Evolutionary conservation across 352 stramenopile species (phyloP), one percentile per base, ranked within the genome.

Genomic region (Phytophthora nicotianae): DNA sequence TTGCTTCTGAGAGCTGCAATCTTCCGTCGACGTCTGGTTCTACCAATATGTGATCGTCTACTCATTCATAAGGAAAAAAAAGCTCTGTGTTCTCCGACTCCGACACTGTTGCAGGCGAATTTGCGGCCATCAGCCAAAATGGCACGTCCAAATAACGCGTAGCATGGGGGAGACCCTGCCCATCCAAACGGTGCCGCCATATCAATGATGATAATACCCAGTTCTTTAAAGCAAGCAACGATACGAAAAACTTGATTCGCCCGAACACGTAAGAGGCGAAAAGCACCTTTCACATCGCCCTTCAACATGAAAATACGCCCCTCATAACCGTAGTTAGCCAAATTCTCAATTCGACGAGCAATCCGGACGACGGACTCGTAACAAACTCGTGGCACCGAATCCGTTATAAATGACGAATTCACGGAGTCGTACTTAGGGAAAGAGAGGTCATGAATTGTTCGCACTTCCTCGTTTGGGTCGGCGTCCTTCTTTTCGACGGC

Each of bases 21-120:
- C 58, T 24, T 3, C 65, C 9, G 4, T 23, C 16, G 8, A 42
- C 4, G 10, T 68, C 46, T 1, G 45, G 10, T 21, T 75, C 62
- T 4, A 80, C 56, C 0, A 76, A 16, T 9, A 72, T 54, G 11
- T 80, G 71, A 20, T 74, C 71, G 26, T 79, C 63, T 0, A 76
- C 62, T 63, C 67, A 79, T 38, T 74, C 63, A 27, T 65, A 79
- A 0, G 46, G 42, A 10, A 66, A 79, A 19, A 72, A 74, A n/a
- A 51, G 40, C 24, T 29, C 24, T 29, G 4, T 29, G 24, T 29
- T 7, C 24, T 29, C 4, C 7, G 24, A 29, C 4, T 3, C 24
- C 24, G 24, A 29, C 7, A 29, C 24, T 29, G 24, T 7, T 29
- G 24, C 24, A 7, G 24, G 24, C 3, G 24, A 29, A 7, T 29